phyloP scores from a whole-genome alignment of 2,329 filamentous ascomycete species.

The Daldinia sp. region DNA sequence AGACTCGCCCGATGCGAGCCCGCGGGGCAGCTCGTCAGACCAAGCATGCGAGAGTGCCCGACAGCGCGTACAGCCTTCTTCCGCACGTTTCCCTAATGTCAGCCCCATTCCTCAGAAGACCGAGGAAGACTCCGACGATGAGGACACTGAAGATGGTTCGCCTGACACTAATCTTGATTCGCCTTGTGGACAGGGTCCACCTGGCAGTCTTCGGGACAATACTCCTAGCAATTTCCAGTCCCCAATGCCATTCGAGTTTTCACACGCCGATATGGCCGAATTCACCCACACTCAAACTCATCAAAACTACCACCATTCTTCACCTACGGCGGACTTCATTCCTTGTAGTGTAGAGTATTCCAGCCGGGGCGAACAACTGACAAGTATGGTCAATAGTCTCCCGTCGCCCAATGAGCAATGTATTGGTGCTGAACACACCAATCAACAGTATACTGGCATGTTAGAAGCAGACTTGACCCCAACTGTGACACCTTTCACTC shows the following conservation, averaged over 20 bases:
- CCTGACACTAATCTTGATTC: slow-evolving; percentile 27
- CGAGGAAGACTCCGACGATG: slow-evolving; percentile 32
- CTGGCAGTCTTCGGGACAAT: slow-evolving; percentile 26
- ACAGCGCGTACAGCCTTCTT: slow-evolving; percentile 49
- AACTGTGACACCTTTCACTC: slow-evolving; percentile 35
- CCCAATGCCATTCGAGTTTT: slow-evolving; percentile 37
- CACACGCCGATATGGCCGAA: slow-evolving; percentile 25
- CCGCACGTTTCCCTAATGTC: slow-evolving; percentile 48
- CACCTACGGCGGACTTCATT: slow-evolving; percentile 30
- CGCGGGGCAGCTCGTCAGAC: slow-evolving; percentile 34
- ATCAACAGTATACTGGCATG: slow-evolving; percentile 35
- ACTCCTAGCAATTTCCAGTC: slow-evolving; percentile 38
- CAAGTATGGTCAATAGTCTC: slow-evolving; percentile 24
- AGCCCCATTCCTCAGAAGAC: slow-evolving; percentile 37
- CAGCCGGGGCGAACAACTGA: slow-evolving; percentile 4
- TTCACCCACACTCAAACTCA: slow-evolving; percentile 33
- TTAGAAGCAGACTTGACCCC: slow-evolving; percentile 32
- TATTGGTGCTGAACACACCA: slow-evolving; percentile 29
- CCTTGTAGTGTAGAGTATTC: slow-evolving; percentile 24
- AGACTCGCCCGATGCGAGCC: slow-evolving; percentile 42
- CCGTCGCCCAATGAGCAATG: slow-evolving; percentile 39
- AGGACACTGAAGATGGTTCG: slow-evolving; percentile 28
- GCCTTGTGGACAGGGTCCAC: slow-evolving; percentile 16
- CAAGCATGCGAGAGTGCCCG: slow-evolving; percentile 44
- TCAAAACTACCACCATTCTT: slow-evolving; percentile 30